Base-by-base conservation (phyloP, 1,284 basidiomycete genomes). In the Coriolopsis trogii region DNA sequence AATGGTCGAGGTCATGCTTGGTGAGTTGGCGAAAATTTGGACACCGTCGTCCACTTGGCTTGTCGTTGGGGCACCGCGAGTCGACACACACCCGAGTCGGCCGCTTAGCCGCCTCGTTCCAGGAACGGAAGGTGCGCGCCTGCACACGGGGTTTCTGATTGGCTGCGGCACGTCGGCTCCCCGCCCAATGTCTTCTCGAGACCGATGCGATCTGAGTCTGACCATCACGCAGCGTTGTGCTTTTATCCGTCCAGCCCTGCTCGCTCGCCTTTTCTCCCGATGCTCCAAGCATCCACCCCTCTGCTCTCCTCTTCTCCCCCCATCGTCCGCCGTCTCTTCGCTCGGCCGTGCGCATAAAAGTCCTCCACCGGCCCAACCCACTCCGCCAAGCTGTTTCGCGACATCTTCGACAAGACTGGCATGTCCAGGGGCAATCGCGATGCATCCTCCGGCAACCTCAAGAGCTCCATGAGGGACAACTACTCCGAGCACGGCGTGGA, bases 381-480 rank as follows among this genome's bases (percentile, higher is more conserved):
- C n/a, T 8, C 24, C 36, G 43, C 13, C 51, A 57, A 49, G 36
- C 42, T 54, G 49, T 51, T 49, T 46, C 56, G 49, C 49, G 52
- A 53, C 21, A 46, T 57, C 41, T 45, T 49, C 16, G 33, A 47
- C 16, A 43, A 53, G 43, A 47, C 41, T 25, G 56, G 38, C 26
- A 59, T 51, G 61, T 55, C 67, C 36, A 68, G 79, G 62, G 75
- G 78, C 6, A 70, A 76, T 56, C 73, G 77, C 23, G 64, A 72
- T 29, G 54, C 62, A 18, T 70, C 70, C 2, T 63, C 68, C 20
- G 78, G 78, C 13, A 86, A 80, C 55, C 67, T 85, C 29, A 80
- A 76, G 16, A 70, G 72, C 49, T 86, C 86, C 3, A 90, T 89
- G 87, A 73, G 86, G 16, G 74, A 81, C 42, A 89, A 89, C 63